Conservation (phyloP, 2,329 filamentous ascomycete species). For the Cordyceps pruinosa region DNA sequence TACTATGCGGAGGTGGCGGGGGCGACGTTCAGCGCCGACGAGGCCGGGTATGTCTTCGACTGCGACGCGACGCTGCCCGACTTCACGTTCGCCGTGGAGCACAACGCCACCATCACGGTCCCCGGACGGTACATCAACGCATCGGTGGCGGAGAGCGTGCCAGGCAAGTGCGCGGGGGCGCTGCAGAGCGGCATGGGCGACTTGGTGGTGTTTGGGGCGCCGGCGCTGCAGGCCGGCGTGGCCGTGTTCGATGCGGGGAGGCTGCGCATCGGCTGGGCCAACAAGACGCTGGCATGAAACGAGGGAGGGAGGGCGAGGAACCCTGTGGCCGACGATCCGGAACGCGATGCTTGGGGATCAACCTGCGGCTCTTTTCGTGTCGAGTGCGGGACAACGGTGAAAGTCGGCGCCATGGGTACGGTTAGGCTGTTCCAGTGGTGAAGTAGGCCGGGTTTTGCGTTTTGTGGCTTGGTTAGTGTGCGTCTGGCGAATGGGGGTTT, state of each 20-base stretch:
- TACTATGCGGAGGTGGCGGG: slow-evolving; percentile 34
- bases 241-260: slow-evolving; percentile 6
- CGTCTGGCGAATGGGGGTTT: not conserved
- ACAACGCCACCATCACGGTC: slow-evolving; percentile 24
- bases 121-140: not conserved
- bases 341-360: not conserved
- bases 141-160: not conserved
- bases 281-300: slow-evolving; percentile 7
- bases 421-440: too few species aligned
- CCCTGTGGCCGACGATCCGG: not conserved
- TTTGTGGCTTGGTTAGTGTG: not conserved
- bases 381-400: not conserved
- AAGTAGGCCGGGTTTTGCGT: not conserved
- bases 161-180: slow-evolving; percentile 1
- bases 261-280: slow-evolving; percentile 6
- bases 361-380: not conserved
- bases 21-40: not conserved
- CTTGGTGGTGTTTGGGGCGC: slow-evolving; percentile 9
- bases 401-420: not conserved
- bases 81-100: slow-evolving; percentile 43
- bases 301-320: not conserved
- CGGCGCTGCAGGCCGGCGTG: slow-evolving; percentile 3
- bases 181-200: not conserved
- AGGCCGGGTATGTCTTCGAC: slow-evolving; percentile 31
- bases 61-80: slow-evolving; percentile 35